These are phyloP conservation scores for Beauveria bassiana DNA, from an alignment of 2,329 filamentous ascomycete genomes.

Conservation along the genomic window DNA sequence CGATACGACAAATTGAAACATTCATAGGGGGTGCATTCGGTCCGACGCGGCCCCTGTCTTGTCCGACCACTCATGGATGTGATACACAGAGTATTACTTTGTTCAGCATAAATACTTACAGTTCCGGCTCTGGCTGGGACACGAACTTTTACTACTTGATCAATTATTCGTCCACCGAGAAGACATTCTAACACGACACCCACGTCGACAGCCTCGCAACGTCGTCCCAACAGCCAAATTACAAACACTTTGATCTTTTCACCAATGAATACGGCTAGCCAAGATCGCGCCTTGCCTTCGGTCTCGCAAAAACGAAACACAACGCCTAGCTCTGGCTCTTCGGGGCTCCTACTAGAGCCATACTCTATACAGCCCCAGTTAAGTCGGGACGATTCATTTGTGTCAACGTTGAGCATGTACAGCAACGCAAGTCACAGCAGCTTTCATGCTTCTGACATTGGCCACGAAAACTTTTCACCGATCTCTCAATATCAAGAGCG, in stretches of 20 bases:
- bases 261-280: neutral
- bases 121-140: neutral
- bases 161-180: no score
- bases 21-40: neutral
- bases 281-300: neutral
- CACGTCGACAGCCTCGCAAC: neutral
- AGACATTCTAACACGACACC: neutral
- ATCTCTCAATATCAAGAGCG: neutral
- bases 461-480: neutral
- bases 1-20: neutral
- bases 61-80: neutral
- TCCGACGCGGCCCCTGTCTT: neutral
- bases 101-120: neutral
- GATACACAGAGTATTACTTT: neutral
- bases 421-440: slow-evolving; percentile 15
- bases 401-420: slow-evolving; percentile 22
- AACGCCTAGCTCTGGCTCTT: slow-evolving; percentile 5
- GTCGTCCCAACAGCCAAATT: neutral
- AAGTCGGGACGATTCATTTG: slow-evolving; percentile 17
- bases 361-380: neutral
- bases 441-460: neutral
- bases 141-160: neutral
- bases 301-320: slow-evolving; percentile 1
- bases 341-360: neutral
- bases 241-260: slow-evolving; percentile 1